Percentiles rank a stretch among this genome's conserved stretches.
Evolutionary conservation across 2,329 filamentous ascomycete species (phyloP).

Genomic region (Zalaria obscura): DNA sequence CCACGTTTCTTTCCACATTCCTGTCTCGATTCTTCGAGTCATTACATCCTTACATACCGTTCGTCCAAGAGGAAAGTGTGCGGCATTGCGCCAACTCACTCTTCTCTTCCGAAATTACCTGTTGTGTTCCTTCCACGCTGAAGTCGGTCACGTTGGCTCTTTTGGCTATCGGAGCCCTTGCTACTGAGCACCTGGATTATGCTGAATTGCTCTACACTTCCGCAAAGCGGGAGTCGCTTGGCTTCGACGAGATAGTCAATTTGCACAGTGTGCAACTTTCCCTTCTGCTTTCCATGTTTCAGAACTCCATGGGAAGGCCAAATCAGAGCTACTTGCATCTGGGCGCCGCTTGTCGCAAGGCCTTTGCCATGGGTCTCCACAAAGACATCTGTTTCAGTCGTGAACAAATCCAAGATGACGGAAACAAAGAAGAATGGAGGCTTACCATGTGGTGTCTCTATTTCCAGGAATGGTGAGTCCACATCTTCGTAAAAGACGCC

Average conservation of each 20-base stretch:
- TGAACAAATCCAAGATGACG: conserved; percentile 1
- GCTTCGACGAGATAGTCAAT: conserved; percentile 18
- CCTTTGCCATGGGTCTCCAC: conserved; percentile 16
- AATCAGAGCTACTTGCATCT: conserved; percentile 17
- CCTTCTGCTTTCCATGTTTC: conserved; percentile 14
- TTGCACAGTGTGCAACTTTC: conserved; percentile 18
- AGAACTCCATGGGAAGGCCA: conserved; percentile 16
- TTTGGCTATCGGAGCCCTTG: conserved; percentile 14
- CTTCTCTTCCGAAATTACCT: neutral
- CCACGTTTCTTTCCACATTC: neutral
- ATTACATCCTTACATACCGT: neutral
- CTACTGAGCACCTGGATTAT: conserved; percentile 11
- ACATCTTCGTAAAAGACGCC: conserved; percentile 3
- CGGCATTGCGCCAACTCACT: neutral
- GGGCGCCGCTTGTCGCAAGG: conserved; percentile 14
- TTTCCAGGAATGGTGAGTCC: conserved; percentile 10
- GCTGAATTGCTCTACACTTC: conserved; percentile 13
- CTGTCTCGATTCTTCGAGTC: neutral
- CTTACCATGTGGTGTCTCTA: conserved; percentile 17
- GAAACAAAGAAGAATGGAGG: conserved; percentile 11
- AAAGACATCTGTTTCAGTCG: conserved; percentile 8
- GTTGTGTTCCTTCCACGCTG: neutral
- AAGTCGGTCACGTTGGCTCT: conserved; percentile 12
- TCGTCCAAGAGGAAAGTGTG: neutral
- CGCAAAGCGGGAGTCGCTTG: conserved; percentile 12